phyloP scores from a whole-genome alignment of 1,139 yeast genomes.

The Suzukiozyma palmioleophila region DNA sequence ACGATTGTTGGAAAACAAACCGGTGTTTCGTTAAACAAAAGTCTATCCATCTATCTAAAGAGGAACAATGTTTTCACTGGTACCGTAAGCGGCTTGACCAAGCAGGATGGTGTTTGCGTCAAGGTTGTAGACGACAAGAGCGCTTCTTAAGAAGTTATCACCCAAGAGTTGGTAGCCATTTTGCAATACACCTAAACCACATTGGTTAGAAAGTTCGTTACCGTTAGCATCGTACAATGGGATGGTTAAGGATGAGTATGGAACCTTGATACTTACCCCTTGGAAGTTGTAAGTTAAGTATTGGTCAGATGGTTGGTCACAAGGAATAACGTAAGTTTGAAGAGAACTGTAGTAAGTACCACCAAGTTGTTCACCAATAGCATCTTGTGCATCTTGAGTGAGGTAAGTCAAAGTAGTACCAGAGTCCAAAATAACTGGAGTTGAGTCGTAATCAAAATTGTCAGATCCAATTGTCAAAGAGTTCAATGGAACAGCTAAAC shows the following conservation, averaged over 20 bases:
- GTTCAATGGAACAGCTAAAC: conserved; percentile 1
- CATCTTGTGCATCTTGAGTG: background rate
- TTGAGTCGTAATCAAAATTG: background rate
- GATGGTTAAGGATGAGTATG: background rate
- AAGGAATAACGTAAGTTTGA: background rate
- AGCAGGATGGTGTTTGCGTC: conserved; percentile 55
- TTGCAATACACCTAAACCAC: conserved; percentile 1
- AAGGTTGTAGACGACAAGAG: conserved; percentile 69
- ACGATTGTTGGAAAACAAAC: too few relatives aligned
- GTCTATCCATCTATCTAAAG: background rate
- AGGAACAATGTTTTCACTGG: conserved; percentile 2
- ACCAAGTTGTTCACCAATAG: conserved; percentile 1
- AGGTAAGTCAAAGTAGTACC: conserved; percentile 15
- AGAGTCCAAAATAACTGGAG: conserved; percentile 11
- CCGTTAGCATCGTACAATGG: conserved; percentile 4
- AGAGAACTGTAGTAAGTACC: conserved; percentile 1
- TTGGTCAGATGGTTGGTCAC: conserved; percentile 1
- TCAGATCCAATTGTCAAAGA: background rate
- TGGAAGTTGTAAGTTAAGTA: conserved; percentile 2
- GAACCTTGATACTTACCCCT: conserved; percentile 1
- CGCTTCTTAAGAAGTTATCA: conserved; percentile 62
- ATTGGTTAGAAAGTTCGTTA: background rate
- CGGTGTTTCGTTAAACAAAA: too few relatives aligned
- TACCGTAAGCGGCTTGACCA: conserved; percentile 44
- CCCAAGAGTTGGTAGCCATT: conserved; percentile 38